Base-by-base conservation (phyloP, 768 basidiomycete species). In the Sarcodon sp. region DNA sequence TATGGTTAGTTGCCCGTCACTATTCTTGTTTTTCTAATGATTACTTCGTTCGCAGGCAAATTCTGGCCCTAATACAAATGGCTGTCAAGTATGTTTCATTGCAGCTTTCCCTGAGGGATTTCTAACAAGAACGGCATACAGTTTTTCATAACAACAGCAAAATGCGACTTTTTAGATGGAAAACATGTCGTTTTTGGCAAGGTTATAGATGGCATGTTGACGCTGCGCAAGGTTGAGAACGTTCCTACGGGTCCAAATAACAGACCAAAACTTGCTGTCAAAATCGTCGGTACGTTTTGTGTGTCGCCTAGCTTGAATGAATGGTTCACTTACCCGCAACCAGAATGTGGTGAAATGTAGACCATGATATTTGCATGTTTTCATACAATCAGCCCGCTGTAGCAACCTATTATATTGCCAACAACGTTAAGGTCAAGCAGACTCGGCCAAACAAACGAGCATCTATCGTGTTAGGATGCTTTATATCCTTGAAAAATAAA, bases 101-200 rank as follows among this genome's bases (percentile, higher is more conserved):
- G 38, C 5, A 36, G 38, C 8, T 16, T 21, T 49, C 41, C 43
- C 6, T 16, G 34, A 4, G 32, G 7, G 41, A 16, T 6, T 12
- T n/a, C 46, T 18, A n/a, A 11, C 34, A 33, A 21, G 9, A 33
- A 35, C 3, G 27, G 39, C 37, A 8, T 52, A 13, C 61, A 94
- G 79, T 99, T 98, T 71, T 99, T 99, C 72, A 83, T 99, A 60
- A 99, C 96, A 0, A 92, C 89, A 1, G 88, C 80, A 7, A 85
- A 87, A 55, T 94, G 93, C 53, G 89, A 93, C 52, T 98, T 98
- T 65, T 76, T 99, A 39, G 93, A 99, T 60, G 88, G 80, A 54
- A 90, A 93, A 63, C 91, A 94, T 60, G 85, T 92, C 55, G 90
- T 93, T 1, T 96, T 96, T 57, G 91, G 91, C 6, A 81, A 75